Evolutionary conservation across 2,329 filamentous ascomycete species (phyloP).

Genomic region (Ascochyta fabae): DNA sequence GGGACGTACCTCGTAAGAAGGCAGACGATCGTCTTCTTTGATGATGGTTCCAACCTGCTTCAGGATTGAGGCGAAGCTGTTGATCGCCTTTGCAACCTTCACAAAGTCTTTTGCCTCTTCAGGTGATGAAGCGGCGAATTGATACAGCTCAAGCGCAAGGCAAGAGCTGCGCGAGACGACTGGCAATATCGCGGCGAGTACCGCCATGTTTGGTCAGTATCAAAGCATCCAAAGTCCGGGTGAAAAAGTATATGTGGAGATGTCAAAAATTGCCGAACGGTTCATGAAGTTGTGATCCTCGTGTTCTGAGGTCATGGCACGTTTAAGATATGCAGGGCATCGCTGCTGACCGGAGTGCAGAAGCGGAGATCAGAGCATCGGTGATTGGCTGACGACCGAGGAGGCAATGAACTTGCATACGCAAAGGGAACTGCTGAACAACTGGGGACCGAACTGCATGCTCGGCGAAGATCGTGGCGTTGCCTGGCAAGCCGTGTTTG

Average conservation of each 20-base stretch:
- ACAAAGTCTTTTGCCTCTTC: constrained; percentile 36
- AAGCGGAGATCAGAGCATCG: constrained; percentile 24
- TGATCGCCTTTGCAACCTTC: constrained; percentile 43
- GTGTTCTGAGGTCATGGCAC: constrained; percentile 36
- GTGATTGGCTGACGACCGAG: constrained; percentile 28
- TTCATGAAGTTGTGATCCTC: constrained; percentile 23
- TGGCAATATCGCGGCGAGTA: constrained; percentile 44
- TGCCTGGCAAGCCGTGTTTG: constrained; percentile 8
- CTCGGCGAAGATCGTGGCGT: constrained; percentile 22
- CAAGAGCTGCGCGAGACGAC: constrained; percentile 42
- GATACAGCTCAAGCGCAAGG: constrained; percentile 45
- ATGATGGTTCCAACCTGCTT: constrained; percentile 49
- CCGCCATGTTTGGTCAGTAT: constrained; percentile 36
- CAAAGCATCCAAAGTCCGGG: background rate
- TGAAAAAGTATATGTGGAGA: constrained; percentile 9
- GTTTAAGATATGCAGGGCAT: constrained; percentile 29
- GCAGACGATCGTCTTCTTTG: constrained; percentile 47
- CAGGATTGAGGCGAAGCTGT: constrained; percentile 44
- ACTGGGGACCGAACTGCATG: constrained; percentile 21
- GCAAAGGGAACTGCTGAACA: constrained; percentile 23
- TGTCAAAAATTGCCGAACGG: constrained; percentile 23
- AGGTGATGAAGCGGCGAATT: constrained; percentile 33
- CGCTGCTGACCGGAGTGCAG: constrained; percentile 35
- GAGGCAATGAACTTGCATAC: constrained; percentile 19
- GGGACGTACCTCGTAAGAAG: constrained; percentile 43